Conservation (phyloP, 192 early-diverging fungal genomes). For the Entomortierella chlamydospora region DNA sequence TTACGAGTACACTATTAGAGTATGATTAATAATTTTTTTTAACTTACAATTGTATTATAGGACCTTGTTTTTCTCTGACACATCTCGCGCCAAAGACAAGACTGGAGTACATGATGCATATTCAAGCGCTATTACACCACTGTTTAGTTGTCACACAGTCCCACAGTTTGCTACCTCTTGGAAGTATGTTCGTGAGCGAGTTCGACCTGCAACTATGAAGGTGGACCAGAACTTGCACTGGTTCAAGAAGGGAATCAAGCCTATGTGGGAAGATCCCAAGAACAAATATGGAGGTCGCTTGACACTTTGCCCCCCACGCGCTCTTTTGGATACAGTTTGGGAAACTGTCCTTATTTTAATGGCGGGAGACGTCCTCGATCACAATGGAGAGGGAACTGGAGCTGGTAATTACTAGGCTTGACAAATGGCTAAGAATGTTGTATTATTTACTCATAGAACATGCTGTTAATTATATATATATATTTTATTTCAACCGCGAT, state of each 20-base stretch:
- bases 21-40: too few species aligned
- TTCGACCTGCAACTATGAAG: slow-evolving; percentile 52
- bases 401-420: slow-evolving; percentile 18
- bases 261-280: slow-evolving; percentile 85
- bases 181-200: slow-evolving; percentile 54
- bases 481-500: background rate
- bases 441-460: background rate
- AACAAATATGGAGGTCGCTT: slow-evolving; percentile 77
- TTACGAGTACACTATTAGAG: too few species aligned
- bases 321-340: slow-evolving; percentile 56
- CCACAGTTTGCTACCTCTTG: slow-evolving; percentile 61
- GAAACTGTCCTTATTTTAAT: slow-evolving; percentile 59
- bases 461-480: too few species aligned
- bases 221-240: slow-evolving; percentile 77
- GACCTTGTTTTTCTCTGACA: slow-evolving; percentile 63
- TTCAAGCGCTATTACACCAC: slow-evolving; percentile 53
- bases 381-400: slow-evolving; percentile 42
- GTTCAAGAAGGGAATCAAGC: slow-evolving; percentile 78
- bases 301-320: slow-evolving; percentile 39
- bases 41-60: background rate
- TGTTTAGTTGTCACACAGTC: slow-evolving; percentile 61
- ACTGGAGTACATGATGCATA: slow-evolving; percentile 54
- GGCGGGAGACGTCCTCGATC: slow-evolving; percentile 58
- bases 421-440: background rate
- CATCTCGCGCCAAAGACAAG: slow-evolving; percentile 49